Percentiles rank a stretch among this genome's conserved stretches.
Evolutionary conservation across 306 rosid species (phyloP).

Genomic region (Cucumis cinereus): DNA sequence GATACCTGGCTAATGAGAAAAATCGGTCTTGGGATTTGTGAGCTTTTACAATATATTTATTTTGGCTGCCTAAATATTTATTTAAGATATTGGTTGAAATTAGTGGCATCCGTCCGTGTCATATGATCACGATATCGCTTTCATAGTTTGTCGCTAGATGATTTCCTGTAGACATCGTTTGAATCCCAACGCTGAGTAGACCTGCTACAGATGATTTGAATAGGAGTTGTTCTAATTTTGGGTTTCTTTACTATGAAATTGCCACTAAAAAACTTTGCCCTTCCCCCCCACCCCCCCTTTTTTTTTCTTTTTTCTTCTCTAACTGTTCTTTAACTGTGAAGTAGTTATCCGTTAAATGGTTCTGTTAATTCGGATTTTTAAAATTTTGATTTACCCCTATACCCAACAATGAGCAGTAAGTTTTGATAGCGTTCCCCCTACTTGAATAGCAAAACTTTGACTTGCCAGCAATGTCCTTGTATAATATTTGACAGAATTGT

Average conservation of each 20-base stretch:
- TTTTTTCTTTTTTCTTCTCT: neutral
- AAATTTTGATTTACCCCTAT: neutral
- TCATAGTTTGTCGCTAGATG: neutral
- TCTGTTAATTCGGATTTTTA: neutral
- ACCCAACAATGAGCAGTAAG: neutral
- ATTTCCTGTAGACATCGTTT: neutral
- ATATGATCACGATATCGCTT: neutral
- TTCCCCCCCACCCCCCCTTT: too few species aligned
- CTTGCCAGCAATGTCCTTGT: conserved; percentile 28
- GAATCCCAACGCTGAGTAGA: neutral
- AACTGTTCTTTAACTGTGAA: neutral
- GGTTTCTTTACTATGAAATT: neutral
- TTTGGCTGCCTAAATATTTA: neutral
- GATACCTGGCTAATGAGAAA: conserved; percentile 5
- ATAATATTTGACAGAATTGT: conserved; percentile 12
- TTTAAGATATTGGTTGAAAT: conserved; percentile 3
- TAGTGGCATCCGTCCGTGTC: neutral
- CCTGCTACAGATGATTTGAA: neutral
- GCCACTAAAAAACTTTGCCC: neutral
- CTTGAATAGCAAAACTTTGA: conserved; percentile 17
- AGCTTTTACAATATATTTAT: neutral
- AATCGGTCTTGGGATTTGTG: conserved; percentile 5
- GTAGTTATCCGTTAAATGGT: neutral
- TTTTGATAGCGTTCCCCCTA: conserved; percentile 13
- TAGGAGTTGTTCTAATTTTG: neutral